A percentile compares a stretch with the other conserved stretches of the same genome.
These are phyloP conservation scores for Penicillium angulare DNA, from an alignment of 495 filamentous ascomycete species.

Conservation along the genomic window DNA sequence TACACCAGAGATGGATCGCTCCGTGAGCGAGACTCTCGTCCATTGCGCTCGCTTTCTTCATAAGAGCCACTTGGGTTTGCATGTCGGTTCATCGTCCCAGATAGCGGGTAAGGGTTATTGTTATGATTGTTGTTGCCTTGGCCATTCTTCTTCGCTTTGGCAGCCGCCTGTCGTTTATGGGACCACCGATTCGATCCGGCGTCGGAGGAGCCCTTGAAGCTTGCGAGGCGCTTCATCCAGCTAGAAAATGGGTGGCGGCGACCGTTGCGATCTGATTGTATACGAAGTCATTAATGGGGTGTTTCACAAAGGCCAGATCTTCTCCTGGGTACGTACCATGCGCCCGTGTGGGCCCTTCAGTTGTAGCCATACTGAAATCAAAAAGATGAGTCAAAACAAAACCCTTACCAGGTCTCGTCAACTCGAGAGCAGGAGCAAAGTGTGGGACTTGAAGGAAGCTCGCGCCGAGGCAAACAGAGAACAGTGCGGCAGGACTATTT, in stretches of 20 bases:
- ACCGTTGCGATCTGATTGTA: constrained; percentile 57
- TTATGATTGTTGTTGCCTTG: constrained; percentile 79
- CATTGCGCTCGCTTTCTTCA: constrained; percentile 23
- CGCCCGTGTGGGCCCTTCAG: constrained; percentile 60
- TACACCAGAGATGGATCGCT: constrained; percentile 54
- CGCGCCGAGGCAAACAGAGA: constrained; percentile 15
- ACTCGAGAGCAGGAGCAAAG: constrained; percentile 6
- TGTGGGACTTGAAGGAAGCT: neutral
- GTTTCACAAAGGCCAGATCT: constrained; percentile 4
- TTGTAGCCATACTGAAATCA: constrained; percentile 59
- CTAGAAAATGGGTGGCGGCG: constrained; percentile 84
- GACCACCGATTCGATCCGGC: constrained; percentile 46
- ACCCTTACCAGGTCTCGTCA: constrained; percentile 3
- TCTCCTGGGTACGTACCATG: constrained; percentile 53
- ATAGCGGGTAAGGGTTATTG: constrained; percentile 75
- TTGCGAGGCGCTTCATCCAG: constrained; percentile 93
- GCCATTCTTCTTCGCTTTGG: constrained; percentile 58
- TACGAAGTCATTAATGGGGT: constrained; percentile 16
- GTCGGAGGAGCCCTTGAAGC: constrained; percentile 66
- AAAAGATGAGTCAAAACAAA: constrained; percentile 5
- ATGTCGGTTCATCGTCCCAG: constrained; percentile 46
- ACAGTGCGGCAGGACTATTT: constrained; percentile 25
- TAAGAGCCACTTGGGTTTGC: constrained; percentile 57
- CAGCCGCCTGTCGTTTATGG: constrained; percentile 46
- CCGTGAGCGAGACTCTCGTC: constrained; percentile 35